Base-by-base conservation (phyloP, 2,329 filamentous ascomycete species). In the Emmonsia crescens region DNA sequence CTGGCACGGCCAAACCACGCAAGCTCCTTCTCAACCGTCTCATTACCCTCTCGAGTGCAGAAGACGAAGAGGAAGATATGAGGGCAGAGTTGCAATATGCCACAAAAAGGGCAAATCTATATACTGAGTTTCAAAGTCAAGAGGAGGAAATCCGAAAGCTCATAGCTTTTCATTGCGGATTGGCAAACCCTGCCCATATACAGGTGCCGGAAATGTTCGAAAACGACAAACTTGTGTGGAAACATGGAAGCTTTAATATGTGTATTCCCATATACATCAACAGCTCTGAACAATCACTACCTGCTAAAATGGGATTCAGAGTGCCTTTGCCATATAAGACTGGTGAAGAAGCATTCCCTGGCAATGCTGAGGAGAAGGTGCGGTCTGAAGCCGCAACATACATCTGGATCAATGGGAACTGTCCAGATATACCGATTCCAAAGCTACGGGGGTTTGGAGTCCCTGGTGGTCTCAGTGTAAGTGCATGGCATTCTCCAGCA, bases 371-470 rank as follows among this genome's bases (percentile, higher is more conserved):
- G 31, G 66, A 68, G 51, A 68, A 66, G 46, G 21, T 66, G 29
- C 65, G 64, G n/a, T 67, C 62, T 29, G 66, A 69, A 49, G 67
- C 64, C 51, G 65, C 62, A 55, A 66, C 67, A 14, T 66, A 66
- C 49, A 62, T 65, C 24, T 68, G 64, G 63, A 62, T 66, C n/a
- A 52, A 61, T 36, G 42, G 65, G 54, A 67, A 66, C 40, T 68
- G 64, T 54, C 63, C 65, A 8, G 64, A 63, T 27, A 46, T 68
- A 55, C 62, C 64, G n/a, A 64, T 66, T 33, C 66, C 66, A n/a
- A 61, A 52, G 24, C 56, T 68, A 21, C 60, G 61, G 27, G 67
- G 66, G 0, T 67, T 67, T 60, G 67, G 71, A 9, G 63, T 73
- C 57, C 63, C 65, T 36, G 54, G 57, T 48, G 63, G 61, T 9